phyloP scores from a whole-genome alignment of 2,329 filamentous ascomycete genomes.

The Cephalotrichum gorgonifer region DNA sequence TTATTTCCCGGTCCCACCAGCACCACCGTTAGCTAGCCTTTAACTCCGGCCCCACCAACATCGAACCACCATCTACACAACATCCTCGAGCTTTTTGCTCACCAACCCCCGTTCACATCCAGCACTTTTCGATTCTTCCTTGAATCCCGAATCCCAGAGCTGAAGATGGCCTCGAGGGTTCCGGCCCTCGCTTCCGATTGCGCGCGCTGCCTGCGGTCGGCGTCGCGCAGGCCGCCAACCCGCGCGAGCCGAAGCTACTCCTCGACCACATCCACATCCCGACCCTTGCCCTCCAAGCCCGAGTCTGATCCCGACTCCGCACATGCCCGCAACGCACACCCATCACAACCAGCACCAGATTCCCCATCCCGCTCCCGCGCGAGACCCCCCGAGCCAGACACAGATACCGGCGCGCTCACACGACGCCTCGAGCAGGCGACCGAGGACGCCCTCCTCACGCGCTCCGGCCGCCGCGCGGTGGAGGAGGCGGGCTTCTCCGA shows the following conservation, averaged over 20 bases:
- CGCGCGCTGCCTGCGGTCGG: neutral
- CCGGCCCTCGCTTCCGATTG: neutral
- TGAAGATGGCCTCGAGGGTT: neutral
- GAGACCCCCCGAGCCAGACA: neutral
- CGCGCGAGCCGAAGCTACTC: neutral
- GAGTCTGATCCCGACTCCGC: neutral
- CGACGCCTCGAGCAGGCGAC: slow-evolving; percentile 51
- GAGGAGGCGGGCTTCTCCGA: slow-evolving; percentile 55
- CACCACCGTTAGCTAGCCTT: no score
- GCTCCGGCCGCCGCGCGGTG: slow-evolving; percentile 46
- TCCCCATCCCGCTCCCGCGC: neutral
- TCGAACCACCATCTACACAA: no score
- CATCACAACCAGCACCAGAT: no score
- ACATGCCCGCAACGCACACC: no score
- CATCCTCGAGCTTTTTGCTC: neutral
- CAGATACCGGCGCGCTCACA: slow-evolving; percentile 37
- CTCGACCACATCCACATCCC: neutral
- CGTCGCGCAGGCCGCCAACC: neutral
- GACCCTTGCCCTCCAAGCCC: neutral
- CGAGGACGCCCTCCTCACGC: slow-evolving; percentile 47
- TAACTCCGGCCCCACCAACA: no score
- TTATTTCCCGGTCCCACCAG: no score
- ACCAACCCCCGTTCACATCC: neutral
- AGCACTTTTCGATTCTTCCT: neutral
- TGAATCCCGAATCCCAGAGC: neutral